Evolutionary conservation across 495 filamentous ascomycete species (phyloP).

Genomic region (Penicillium paradoxum): DNA sequence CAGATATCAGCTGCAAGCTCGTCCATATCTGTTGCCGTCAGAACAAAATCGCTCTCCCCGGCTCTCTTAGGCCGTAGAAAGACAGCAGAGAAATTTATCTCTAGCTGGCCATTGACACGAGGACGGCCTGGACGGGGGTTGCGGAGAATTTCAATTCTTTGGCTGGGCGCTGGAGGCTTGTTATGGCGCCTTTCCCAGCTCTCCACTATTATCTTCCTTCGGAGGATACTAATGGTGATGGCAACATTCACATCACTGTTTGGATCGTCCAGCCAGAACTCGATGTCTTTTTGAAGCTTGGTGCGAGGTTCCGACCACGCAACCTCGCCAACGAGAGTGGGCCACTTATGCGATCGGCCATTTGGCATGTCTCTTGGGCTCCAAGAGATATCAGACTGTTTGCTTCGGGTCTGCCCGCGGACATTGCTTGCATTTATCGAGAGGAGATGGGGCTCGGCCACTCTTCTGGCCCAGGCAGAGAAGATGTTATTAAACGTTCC

Average conservation of each 20-base stretch:
- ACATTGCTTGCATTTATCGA: neutral
- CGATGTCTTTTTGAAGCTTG: conserved; percentile 4
- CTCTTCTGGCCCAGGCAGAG: conserved; percentile 5
- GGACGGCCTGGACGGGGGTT: neutral
- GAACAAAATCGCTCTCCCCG: neutral
- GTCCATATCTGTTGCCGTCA: neutral
- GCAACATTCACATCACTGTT: conserved; percentile 4
- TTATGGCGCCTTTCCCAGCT: neutral
- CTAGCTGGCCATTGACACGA: neutral
- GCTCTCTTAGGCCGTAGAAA: neutral
- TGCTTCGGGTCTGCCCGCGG: neutral
- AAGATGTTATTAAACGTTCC: conserved; percentile 2
- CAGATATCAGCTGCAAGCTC: neutral
- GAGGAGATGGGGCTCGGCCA: neutral
- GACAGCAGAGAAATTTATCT: neutral
- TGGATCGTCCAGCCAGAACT: conserved; percentile 3
- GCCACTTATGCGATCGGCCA: conserved; percentile 8
- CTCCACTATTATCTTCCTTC: neutral
- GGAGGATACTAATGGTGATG: conserved; percentile 4
- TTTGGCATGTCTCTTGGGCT: conserved; percentile 1
- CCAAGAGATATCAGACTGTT: conserved; percentile 8
- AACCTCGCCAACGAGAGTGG: conserved; percentile 11
- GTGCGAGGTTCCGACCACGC: conserved; percentile 8
- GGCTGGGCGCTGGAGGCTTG: neutral
- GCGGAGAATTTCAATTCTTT: neutral